Evolutionary conservation across 495 filamentous ascomycete species (phyloP).

Genomic region (Jackrogersella multiformis): DNA sequence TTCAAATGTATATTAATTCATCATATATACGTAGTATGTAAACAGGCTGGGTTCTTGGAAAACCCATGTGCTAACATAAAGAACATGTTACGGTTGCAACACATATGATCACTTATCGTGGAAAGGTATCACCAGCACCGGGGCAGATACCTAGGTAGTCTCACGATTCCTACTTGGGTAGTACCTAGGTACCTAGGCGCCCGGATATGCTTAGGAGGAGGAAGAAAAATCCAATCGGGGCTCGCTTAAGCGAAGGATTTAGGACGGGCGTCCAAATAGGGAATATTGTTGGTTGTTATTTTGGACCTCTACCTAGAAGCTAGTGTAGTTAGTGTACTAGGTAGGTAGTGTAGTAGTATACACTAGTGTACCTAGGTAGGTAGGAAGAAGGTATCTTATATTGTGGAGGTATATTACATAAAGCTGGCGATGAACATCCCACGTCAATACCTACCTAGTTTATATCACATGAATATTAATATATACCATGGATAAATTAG

Average conservation of each 20-base stretch:
- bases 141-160: not conserved
- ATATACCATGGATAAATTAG: too few relatives aligned
- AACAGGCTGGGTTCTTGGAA: not conserved
- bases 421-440: too few relatives aligned
- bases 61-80: not conserved
- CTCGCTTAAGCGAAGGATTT: not conserved
- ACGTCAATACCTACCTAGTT: too few relatives aligned
- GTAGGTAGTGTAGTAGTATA: too few relatives aligned
- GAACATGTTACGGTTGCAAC: not conserved
- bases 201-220: not conserved
- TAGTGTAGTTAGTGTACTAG: too few relatives aligned
- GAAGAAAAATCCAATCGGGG: not conserved
- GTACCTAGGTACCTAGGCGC: not conserved
- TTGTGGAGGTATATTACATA: too few relatives aligned
- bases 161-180: not conserved
- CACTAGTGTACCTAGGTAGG: too few relatives aligned
- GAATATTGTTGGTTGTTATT: not conserved
- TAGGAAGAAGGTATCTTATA: too few relatives aligned
- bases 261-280: not conserved
- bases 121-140: not conserved
- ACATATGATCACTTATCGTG: not conserved
- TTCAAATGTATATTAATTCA: too few relatives aligned
- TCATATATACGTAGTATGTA: too few relatives aligned
- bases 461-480: too few relatives aligned
- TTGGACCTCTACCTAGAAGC: not conserved